phyloP scores from a whole-genome alignment of 1,284 basidiomycete genomes.

The Vanrija sp. region DNA sequence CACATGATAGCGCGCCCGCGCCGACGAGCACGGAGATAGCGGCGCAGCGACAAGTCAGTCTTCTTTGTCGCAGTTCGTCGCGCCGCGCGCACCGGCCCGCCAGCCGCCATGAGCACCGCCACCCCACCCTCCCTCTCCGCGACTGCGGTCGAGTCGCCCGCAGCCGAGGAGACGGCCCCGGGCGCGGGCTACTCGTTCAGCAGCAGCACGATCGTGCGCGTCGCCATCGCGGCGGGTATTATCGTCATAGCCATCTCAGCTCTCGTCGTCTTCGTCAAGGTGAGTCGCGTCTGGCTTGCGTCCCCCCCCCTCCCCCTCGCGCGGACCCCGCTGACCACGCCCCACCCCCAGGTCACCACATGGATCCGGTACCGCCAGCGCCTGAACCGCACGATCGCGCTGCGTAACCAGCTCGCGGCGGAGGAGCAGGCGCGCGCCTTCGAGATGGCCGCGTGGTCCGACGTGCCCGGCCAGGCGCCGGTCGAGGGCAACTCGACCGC shows the following conservation, averaged over 20 bases:
- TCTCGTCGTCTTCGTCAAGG: conserved; percentile 39
- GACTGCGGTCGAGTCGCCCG: neutral
- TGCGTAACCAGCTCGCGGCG: conserved; percentile 22
- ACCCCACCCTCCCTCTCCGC: too few species aligned
- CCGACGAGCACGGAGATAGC: too few species aligned
- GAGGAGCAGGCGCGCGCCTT: conserved; percentile 41
- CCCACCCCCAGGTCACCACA: conserved; percentile 28
- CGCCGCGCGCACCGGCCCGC: too few species aligned
- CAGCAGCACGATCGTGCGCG: conserved; percentile 39
- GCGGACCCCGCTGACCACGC: neutral
- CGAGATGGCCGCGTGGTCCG: conserved; percentile 45
- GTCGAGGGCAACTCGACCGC: conserved; percentile 7
- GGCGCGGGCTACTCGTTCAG: conserved; percentile 26
- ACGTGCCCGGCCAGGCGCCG: conserved; percentile 35
- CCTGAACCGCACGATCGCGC: conserved; percentile 26
- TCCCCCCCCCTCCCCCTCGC: too few species aligned
- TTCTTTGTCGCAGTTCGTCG: too few species aligned
- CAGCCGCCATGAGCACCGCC: too few species aligned
- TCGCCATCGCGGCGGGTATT: conserved; percentile 41
- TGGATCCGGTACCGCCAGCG: conserved; percentile 39
- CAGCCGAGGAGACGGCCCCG: conserved; percentile 4
- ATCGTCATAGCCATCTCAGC: conserved; percentile 38
- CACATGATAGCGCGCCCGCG: too few species aligned
- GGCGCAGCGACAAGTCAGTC: too few species aligned
- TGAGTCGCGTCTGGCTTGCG: conserved; percentile 9